Evolutionary conservation across 1,284 basidiomycete species (phyloP).

Genomic region (Macrocystidia cucumis): DNA sequence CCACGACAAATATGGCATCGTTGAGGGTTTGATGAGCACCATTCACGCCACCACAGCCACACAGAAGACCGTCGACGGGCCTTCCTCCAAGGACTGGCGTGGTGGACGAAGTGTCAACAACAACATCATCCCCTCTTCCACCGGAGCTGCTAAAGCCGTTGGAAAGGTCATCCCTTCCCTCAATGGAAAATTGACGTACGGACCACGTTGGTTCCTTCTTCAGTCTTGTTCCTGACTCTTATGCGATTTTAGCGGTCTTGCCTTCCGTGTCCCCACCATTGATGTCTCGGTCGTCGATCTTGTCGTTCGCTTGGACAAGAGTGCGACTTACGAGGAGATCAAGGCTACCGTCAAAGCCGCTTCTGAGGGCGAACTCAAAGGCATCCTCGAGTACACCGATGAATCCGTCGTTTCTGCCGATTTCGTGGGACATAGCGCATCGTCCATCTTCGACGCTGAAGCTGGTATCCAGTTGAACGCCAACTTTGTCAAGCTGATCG

Average conservation of each 20-base stretch:
- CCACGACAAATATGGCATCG: conserved; percentile 93
- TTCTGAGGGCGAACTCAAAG: conserved; percentile 65
- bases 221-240: neutral
- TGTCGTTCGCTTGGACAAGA: conserved; percentile 89
- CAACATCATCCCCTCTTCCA: conserved; percentile 99
- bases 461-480: conserved; percentile 92
- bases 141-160: conserved; percentile 98
- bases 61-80: conserved; percentile 99
- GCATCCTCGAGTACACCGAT: conserved; percentile 93
- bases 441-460: conserved; percentile 87
- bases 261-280: conserved; percentile 97
- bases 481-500: conserved; percentile 93
- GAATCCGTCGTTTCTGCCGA: conserved; percentile 94
- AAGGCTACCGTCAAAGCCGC: conserved; percentile 85
- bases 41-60: conserved; percentile 97
- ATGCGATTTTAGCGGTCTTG: conserved; percentile 71
- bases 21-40: conserved; percentile 98
- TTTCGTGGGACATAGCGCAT: conserved; percentile 76
- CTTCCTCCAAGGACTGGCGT: conserved; percentile 92
- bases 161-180: conserved; percentile 97
- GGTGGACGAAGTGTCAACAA: conserved; percentile 95
- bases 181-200: conserved; percentile 95
- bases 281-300: conserved; percentile 99
- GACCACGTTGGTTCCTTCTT: conserved; percentile 16
- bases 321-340: conserved; percentile 85